Percentiles rank a stretch among this genome's conserved stretches.
Evolutionary conservation across 768 basidiomycete genomes (phyloP).

Genomic region (Mycena rosella): DNA sequence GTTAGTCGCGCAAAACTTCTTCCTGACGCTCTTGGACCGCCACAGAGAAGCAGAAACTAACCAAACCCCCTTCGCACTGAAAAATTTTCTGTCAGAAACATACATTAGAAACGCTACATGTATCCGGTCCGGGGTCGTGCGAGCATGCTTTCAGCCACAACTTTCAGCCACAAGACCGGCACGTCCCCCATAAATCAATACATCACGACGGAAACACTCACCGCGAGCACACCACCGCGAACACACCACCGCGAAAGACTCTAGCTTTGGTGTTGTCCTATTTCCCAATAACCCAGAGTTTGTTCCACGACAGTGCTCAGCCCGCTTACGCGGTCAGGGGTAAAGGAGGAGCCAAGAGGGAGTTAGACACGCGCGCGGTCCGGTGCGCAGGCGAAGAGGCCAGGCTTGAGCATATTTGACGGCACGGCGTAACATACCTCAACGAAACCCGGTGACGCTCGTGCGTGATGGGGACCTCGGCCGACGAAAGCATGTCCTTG

Average conservation of each 20-base stretch:
- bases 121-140: not conserved
- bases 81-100: conserved; percentile 9
- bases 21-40: no score
- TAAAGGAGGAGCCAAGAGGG: conserved; percentile 22
- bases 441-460: not conserved
- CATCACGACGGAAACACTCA: conserved; percentile 1
- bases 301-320: conserved; percentile 6
- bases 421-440: conserved; percentile 21
- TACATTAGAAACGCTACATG: not conserved
- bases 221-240: not conserved
- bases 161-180: not conserved
- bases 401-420: conserved; percentile 28
- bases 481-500: not conserved
- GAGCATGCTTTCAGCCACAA: not conserved
- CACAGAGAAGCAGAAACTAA: not conserved
- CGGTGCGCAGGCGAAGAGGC: conserved; percentile 31
- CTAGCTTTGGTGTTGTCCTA: conserved; percentile 21
- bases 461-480: conserved; percentile 5
- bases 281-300: conserved; percentile 16
- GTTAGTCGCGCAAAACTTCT: not conserved
- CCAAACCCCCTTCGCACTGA: not conserved
- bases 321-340: conserved; percentile 21
- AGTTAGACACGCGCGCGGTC: conserved; percentile 15
- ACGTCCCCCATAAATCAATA: not conserved
- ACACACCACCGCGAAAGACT: not conserved